phyloP scores from a whole-genome alignment of 805 yeast species.

The Myxozyma melibiosi region DNA sequence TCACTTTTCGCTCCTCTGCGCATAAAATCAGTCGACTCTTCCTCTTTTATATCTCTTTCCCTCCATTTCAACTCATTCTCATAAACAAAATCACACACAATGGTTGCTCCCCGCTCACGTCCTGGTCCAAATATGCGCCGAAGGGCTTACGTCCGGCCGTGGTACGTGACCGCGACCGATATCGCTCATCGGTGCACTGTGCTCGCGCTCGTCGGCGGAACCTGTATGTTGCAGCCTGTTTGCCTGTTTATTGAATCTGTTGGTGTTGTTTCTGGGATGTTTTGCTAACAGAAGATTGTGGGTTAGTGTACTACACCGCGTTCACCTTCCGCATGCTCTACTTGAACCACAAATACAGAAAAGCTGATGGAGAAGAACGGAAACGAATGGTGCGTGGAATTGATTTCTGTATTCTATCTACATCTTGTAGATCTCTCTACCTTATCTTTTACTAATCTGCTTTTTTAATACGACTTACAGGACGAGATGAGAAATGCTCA shows the following conservation, averaged over 20 bases:
- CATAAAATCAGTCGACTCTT: background rate
- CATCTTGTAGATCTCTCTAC: no score
- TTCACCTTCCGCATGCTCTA: conserved; percentile 22
- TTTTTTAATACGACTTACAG: no score
- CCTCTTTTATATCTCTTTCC: background rate
- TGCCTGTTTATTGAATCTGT: background rate
- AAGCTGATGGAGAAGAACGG: conserved; percentile 10
- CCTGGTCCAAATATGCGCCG: conserved; percentile 11
- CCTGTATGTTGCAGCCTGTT: conserved; percentile 40
- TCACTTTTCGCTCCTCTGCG: no score
- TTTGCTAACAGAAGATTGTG: background rate
- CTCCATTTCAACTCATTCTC: background rate
- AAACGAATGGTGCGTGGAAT: conserved; percentile 9
- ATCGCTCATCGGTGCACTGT: conserved; percentile 74
- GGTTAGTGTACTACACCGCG: conserved; percentile 21
- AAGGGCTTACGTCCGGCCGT: conserved; percentile 47
- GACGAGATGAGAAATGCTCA: no score
- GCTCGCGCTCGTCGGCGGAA: conserved; percentile 60
- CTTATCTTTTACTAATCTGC: no score
- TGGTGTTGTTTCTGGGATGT: background rate
- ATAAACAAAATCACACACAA: background rate
- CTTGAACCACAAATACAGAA: conserved; percentile 21
- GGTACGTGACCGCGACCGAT: conserved; percentile 76
- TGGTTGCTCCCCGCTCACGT: conserved; percentile 15
- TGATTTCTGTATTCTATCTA: background rate